Base-by-base conservation (phyloP, 1,284 basidiomycete species). In the Rhizoctonia solani region DNA sequence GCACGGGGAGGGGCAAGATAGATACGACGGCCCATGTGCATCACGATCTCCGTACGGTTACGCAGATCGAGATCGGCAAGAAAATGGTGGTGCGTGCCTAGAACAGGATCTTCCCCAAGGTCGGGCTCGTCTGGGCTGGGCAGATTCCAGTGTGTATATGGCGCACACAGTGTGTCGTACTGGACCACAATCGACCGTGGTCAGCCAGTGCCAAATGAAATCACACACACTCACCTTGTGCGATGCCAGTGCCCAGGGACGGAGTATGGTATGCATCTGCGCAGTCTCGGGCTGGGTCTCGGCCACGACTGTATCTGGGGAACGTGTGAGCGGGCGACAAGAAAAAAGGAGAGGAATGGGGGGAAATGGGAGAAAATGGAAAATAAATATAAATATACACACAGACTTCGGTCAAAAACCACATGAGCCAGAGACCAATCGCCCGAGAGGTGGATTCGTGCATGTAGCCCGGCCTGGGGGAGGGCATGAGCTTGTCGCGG, bases 171-270 rank as follows among this genome's bases (percentile, higher is more conserved):
- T 3, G 79, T 73, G 58, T 82, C 81, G 71, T 81, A 83, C 72
- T 78, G 73, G 19, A 3, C 29, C n/a, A 50, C 74, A 74, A 16
- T 46, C 30, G 19, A 37, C 34, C 32, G 50, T 37, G 50, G 66
- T 8, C 66, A 44, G 19, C 29, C 47, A 23, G 16, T 30, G 27
- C 32, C 39, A 52, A 46, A 39, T 39, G 37, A 39, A 39, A 8
- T 8, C 16, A n/a, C n/a, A n/a, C 37, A 16, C 37, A 39, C 69
- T 19, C 29, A 52, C 53, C 58, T 65, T 65, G 68, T 68, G 63
- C 4, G 66, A 79, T 0, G 81, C 82, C 71, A 83, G 83, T 19
- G 82, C 81, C 61, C 81, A 82, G 0, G 81, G 80, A 44, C 81
- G 77, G 4, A 83, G 74, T 23, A 81, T 76, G 67, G 74, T 42